Percentiles rank a stretch among this genome's conserved stretches.
Evolutionary conservation across 805 yeast genomes (phyloP).

Genomic region (Saturnispora sanitii): DNA sequence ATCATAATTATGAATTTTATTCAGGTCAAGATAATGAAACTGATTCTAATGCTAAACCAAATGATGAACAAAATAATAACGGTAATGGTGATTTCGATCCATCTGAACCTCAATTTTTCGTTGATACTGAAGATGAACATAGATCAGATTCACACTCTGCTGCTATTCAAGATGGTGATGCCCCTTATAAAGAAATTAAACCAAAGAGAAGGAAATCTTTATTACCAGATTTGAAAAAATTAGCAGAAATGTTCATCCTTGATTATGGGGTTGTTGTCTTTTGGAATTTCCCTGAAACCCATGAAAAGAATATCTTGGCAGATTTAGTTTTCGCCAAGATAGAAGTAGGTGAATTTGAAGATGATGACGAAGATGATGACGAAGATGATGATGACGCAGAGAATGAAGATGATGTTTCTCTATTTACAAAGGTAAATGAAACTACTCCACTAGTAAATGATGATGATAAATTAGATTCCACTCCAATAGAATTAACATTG

Average conservation of each 20-base stretch:
- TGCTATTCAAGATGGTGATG: neutral
- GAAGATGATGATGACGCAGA: constrained; percentile 24
- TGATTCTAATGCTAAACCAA: constrained; percentile 17
- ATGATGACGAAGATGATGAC: constrained; percentile 32
- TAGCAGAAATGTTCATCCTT: constrained; percentile 83
- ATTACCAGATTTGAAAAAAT: constrained; percentile 42
- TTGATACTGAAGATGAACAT: constrained; percentile 25
- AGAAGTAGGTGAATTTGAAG: constrained; percentile 34
- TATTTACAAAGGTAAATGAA: constrained; percentile 2
- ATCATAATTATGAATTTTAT: constrained; percentile 85
- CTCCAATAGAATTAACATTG: constrained; percentile 28
- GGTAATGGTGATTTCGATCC: constrained; percentile 60
- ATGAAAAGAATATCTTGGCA: constrained; percentile 88
- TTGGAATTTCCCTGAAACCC: constrained; percentile 90
- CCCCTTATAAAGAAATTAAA: neutral
- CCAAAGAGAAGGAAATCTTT: constrained; percentile 13
- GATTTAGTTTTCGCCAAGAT: constrained; percentile 67
- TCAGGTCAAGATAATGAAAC: constrained; percentile 56
- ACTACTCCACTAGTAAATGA: constrained; percentile 1
- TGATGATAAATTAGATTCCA: constrained; percentile 6
- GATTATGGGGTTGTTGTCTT: constrained; percentile 95
- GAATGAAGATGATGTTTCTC: constrained; percentile 4
- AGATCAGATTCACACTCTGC: constrained; percentile 6
- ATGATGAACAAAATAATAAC: constrained; percentile 13
- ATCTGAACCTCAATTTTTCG: constrained; percentile 84